Percentiles rank a stretch among this genome's conserved stretches.
phyloP scores from a whole-genome alignment of 164 flowering plant genomes.

The Echeveria elegans region DNA sequence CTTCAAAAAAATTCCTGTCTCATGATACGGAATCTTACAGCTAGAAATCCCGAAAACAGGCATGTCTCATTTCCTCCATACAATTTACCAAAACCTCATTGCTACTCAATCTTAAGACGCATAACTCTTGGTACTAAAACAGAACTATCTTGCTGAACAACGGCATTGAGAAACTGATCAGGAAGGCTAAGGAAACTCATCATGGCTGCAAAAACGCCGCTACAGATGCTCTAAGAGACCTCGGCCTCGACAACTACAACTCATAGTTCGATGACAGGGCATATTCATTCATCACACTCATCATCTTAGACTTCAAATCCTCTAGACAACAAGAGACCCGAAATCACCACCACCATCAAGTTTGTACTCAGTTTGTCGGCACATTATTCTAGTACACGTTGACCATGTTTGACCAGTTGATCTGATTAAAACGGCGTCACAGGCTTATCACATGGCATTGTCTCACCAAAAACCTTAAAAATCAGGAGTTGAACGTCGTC shows the following conservation, averaged over 20 bases:
- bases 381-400: background rate
- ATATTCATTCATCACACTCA: too few species aligned
- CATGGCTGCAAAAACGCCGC: conserved; percentile 75
- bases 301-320: too few species aligned
- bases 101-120: background rate
- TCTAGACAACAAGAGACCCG: conserved; percentile 3
- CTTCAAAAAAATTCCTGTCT: conserved; percentile 74
- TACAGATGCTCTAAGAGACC: conserved; percentile 77
- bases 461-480: too few species aligned
- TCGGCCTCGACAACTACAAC: conserved; percentile 84
- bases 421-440: too few species aligned
- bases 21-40: conserved; percentile 93
- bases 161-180: conserved; percentile 81
- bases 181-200: conserved; percentile 72
- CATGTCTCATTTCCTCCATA: conserved; percentile 11
- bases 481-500: too few species aligned
- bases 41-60: conserved; percentile 87
- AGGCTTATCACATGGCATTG: background rate
- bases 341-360: background rate
- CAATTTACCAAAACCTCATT: background rate
- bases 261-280: conserved; percentile 13
- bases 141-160: conserved; percentile 61
- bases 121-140: conserved; percentile 12
- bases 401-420: conserved; percentile 1
- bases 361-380: background rate